Percentiles rank a stretch among this genome's conserved stretches.
Evolutionary conservation across 2,329 filamentous ascomycete species (phyloP).

Genomic region (Colletotrichum chrysophilum): DNA sequence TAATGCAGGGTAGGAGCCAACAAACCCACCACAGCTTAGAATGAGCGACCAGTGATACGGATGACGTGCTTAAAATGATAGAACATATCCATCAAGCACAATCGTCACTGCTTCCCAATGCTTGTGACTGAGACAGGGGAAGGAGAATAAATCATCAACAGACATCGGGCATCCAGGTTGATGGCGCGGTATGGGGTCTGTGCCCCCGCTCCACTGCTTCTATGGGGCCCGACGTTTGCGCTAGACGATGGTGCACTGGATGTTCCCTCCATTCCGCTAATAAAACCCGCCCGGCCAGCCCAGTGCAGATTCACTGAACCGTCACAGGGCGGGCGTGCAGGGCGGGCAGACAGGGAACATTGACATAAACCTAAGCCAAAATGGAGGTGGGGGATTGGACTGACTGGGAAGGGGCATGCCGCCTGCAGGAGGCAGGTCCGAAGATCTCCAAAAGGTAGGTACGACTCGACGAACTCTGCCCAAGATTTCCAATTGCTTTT

Average conservation of each 20-base stretch:
- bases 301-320: background rate
- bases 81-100: background rate
- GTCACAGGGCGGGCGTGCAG: slow-evolving; percentile 10
- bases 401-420: background rate
- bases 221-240: slow-evolving; percentile 3
- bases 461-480: background rate
- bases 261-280: background rate
- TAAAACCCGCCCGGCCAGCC: background rate
- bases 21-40: background rate
- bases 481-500: background rate
- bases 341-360: background rate
- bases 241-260: background rate
- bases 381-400: background rate
- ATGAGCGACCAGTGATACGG: background rate
- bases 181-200: background rate
- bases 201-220: background rate
- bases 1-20: background rate
- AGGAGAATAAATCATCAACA: background rate
- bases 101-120: background rate
- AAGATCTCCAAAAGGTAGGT: background rate
- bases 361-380: background rate
- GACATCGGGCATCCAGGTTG: background rate
- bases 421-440: background rate
- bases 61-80: background rate
- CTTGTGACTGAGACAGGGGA: background rate